Evolutionary conservation across 345 rosid species (phyloP).

Genomic region (Capsella bursapastoris): DNA sequence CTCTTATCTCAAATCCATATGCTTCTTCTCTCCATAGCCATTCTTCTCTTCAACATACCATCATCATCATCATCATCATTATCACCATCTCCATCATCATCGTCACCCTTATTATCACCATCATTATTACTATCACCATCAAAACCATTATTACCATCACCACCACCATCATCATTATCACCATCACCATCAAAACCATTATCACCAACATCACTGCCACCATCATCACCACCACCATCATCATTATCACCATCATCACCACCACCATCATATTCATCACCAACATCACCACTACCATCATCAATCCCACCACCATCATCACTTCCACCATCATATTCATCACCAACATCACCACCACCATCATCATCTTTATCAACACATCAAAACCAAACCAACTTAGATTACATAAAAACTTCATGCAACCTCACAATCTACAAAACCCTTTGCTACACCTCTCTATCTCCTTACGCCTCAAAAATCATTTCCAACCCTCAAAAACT

Average conservation of each 20-base stretch:
- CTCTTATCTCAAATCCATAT: slow-evolving; percentile 29
- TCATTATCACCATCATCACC: not conserved
- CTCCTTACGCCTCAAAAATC: slow-evolving; percentile 43
- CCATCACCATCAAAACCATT: no score
- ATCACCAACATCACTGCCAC: not conserved
- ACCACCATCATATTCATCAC: not conserved
- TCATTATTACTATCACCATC: not conserved
- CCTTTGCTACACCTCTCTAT: slow-evolving; percentile 50
- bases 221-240: not conserved
- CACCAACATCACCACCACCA: not conserved
- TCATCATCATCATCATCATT: not conserved
- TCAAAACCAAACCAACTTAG: slow-evolving; percentile 37
- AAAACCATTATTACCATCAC: not conserved
- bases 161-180: not conserved
- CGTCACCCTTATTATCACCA: not conserved
- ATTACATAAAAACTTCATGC: slow-evolving; percentile 54
- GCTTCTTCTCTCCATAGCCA: slow-evolving; percentile 18
- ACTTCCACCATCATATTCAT: not conserved
- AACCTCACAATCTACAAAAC: slow-evolving; percentile 47
- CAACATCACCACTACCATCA: not conserved
- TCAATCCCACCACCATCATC: not conserved
- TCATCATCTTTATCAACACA: slow-evolving; percentile 24
- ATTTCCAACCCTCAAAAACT: slow-evolving; percentile 41
- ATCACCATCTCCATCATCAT: not conserved
- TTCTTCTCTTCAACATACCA: slow-evolving; percentile 6